Evolutionary conservation across 495 filamentous ascomycete species (phyloP).

Genomic region (Penicillium argentinense): DNA sequence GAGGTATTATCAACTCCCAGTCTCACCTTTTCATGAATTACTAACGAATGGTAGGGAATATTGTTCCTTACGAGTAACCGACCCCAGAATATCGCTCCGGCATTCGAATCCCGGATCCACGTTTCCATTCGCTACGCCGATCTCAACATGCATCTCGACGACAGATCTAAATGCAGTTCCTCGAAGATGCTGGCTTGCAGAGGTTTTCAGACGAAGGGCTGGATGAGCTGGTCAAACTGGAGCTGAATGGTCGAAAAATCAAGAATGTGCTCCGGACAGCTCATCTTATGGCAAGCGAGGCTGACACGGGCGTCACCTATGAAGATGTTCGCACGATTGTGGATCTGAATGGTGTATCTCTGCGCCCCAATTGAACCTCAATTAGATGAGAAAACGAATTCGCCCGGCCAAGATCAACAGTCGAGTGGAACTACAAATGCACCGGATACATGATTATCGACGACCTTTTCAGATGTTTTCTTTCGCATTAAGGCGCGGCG

Average conservation of each 20-base stretch:
- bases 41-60: background rate
- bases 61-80: background rate
- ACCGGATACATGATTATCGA: too few relatives aligned
- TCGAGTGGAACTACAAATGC: too few relatives aligned
- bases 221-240: background rate
- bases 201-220: background rate
- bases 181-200: background rate
- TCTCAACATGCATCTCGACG: background rate
- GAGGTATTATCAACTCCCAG: conserved; percentile 26
- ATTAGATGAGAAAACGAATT: too few relatives aligned
- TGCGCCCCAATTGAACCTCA: too few relatives aligned
- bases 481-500: too few relatives aligned
- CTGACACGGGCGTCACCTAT: too few relatives aligned
- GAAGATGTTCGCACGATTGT: too few relatives aligned
- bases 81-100: background rate
- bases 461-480: too few relatives aligned
- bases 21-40: background rate
- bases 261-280: background rate
- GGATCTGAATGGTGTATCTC: too few relatives aligned
- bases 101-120: background rate
- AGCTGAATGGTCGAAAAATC: background rate
- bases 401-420: too few relatives aligned
- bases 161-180: background rate
- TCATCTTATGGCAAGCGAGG: too few relatives aligned
- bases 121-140: background rate